These are phyloP conservation scores for Trichopus zeylanicus DNA, from an alignment of 116 monocot genomes.

Conservation along the genomic window DNA sequence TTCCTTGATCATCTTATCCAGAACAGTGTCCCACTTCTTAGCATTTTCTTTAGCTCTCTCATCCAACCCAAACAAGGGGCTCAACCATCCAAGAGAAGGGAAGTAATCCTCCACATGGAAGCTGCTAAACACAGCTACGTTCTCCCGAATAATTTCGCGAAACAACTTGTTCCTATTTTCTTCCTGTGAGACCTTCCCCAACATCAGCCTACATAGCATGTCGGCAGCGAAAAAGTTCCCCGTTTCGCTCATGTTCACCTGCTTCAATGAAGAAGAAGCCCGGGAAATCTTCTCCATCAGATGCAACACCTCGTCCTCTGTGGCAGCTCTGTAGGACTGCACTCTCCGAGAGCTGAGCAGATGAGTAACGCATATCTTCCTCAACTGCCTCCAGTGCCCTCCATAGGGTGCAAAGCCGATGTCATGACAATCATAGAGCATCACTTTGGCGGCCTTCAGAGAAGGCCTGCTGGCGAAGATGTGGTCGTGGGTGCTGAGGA, in stretches of 20 bases:
- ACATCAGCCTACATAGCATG: background rate
- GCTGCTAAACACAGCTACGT: background rate
- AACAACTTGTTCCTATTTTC: background rate
- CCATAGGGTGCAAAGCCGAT: background rate
- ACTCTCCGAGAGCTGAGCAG: conserved; percentile 2
- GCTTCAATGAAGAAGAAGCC: background rate
- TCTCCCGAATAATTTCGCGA: background rate
- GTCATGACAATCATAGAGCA: no score
- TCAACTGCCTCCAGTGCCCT: conserved; percentile 6
- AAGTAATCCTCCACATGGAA: conserved; percentile 14
- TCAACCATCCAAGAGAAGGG: conserved; percentile 12
- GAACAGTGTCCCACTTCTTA: no score
- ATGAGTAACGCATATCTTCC: background rate
- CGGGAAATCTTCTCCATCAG: conserved; percentile 4
- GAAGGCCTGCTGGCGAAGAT: background rate
- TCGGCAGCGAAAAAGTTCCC: background rate
- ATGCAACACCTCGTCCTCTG: conserved; percentile 2
- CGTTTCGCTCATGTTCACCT: background rate
- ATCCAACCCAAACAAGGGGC: background rate
- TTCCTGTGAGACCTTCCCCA: background rate
- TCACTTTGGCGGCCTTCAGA: no score
- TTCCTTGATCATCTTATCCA: no score
- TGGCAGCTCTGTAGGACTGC: background rate
- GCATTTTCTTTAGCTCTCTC: no score
- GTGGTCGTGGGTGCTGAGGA: background rate